A percentile compares a stretch with the other conserved stretches of the same genome.
Conservation (phyloP, 176 grass and related monocot genomes). For the sorghum (Sorghum bicolor) region DNA sequence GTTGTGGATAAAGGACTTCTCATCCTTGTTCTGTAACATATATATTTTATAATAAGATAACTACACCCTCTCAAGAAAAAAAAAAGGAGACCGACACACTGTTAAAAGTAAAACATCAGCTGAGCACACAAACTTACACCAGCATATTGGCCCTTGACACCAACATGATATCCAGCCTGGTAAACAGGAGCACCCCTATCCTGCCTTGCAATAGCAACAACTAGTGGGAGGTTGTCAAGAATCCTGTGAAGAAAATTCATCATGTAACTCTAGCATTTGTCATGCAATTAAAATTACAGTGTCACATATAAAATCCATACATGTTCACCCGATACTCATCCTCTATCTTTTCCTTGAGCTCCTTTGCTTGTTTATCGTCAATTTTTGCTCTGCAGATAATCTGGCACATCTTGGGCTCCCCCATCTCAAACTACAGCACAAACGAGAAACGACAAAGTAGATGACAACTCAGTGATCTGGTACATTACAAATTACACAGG, state of each 20-base stretch:
- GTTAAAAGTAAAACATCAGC: neutral
- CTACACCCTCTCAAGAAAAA: too few relatives aligned
- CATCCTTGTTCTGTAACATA: constrained; percentile 10
- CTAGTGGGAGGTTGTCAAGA: constrained; percentile 66
- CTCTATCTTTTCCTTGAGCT: constrained; percentile 68
- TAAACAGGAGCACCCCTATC: constrained; percentile 31
- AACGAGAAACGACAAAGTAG: neutral
- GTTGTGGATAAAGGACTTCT: constrained; percentile 62
- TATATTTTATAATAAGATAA: too few relatives aligned
- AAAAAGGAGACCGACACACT: too few relatives aligned
- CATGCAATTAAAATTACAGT: neutral
- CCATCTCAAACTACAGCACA: constrained; percentile 49
- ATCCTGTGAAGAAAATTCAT: constrained; percentile 35
- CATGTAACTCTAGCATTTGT: neutral
- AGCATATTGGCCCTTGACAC: constrained; percentile 43
- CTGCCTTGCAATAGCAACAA: constrained; percentile 39
- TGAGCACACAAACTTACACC: constrained; percentile 39
- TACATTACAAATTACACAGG: neutral
- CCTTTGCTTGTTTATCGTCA: constrained; percentile 48
- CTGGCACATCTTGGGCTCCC: constrained; percentile 55
- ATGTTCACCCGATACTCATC: constrained; percentile 63
- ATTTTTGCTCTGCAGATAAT: constrained; percentile 44
- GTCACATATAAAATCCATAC: constrained; percentile 13
- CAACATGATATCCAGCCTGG: constrained; percentile 64
- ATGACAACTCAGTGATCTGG: neutral